phyloP scores from a whole-genome alignment of 169 alveolate species.

The Plasmodium adleri region DNA sequence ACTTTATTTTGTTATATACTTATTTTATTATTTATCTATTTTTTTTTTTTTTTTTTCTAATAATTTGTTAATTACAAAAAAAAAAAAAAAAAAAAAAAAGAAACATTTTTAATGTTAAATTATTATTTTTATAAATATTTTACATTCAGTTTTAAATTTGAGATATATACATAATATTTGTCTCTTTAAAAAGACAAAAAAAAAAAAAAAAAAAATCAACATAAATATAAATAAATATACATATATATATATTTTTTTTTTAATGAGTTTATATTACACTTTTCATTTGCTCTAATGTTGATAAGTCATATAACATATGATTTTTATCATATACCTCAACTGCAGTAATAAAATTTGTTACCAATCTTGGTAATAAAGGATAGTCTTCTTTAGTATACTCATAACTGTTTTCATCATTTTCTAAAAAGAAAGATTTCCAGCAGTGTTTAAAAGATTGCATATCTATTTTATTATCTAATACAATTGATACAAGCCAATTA shows the following conservation, averaged over 20 bases:
- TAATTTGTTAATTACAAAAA: no score
- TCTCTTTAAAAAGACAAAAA: not conserved
- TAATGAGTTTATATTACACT: conserved; percentile 12
- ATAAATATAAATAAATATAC: conserved; percentile 1
- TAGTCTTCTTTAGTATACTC: conserved; percentile 73
- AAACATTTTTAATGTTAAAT: no score
- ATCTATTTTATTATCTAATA: conserved; percentile 52
- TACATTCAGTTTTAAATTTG: no score
- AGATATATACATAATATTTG: no score
- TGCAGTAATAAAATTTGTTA: conserved; percentile 58
- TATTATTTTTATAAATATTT: no score
- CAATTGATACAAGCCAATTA: conserved; percentile 53
- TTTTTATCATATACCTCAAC: conserved; percentile 48
- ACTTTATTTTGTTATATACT: no score
- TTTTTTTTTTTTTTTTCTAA: no score
- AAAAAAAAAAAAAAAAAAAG: no score
- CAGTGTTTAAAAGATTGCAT: conserved; percentile 54
- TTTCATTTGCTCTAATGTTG: conserved; percentile 41
- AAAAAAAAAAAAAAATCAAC: conserved; percentile 8
- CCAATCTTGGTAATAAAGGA: conserved; percentile 56
- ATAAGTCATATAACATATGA: conserved; percentile 47
- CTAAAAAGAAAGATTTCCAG: conserved; percentile 70
- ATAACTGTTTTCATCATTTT: conserved; percentile 66
- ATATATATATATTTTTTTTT: conserved; percentile 5
- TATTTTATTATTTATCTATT: no score